Percentiles rank a stretch among this genome's conserved stretches.
These are phyloP conservation scores for Arthromyces matolae DNA, from an alignment of 768 basidiomycete species.

Conservation along the genomic window DNA sequence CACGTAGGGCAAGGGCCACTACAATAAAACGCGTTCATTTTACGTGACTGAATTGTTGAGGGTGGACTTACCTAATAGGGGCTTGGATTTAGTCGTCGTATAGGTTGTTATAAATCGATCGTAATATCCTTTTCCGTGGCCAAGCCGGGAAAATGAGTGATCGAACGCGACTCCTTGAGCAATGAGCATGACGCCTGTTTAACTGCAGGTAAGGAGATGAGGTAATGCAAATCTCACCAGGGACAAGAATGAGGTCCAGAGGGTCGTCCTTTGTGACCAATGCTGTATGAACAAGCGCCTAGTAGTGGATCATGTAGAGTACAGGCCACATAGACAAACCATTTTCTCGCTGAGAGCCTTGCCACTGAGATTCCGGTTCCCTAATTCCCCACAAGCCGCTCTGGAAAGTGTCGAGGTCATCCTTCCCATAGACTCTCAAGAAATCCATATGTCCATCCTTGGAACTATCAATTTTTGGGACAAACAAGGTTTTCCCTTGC, in stretches of 20 bases:
- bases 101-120: constrained; percentile 69
- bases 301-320: not conserved
- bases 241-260: constrained; percentile 65
- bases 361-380: constrained; percentile 51
- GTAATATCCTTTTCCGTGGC: constrained; percentile 84
- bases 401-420: constrained; percentile 57
- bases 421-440: constrained; percentile 52
- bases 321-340: constrained; percentile 35
- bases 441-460: constrained; percentile 59
- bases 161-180: constrained; percentile 82
- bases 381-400: constrained; percentile 72
- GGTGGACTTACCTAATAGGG: constrained; percentile 52
- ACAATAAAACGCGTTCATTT: constrained; percentile 2
- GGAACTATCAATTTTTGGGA: constrained; percentile 54
- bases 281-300: constrained; percentile 26
- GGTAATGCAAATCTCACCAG: too few relatives aligned
- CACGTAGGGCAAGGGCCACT: constrained; percentile 66
- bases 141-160: constrained; percentile 60
- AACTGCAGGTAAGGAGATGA: too few relatives aligned
- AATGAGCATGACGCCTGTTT: too few relatives aligned
- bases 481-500: constrained; percentile 69
- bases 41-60: constrained; percentile 3
- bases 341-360: constrained; percentile 41
- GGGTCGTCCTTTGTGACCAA: constrained; percentile 33
- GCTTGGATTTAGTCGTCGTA: constrained; percentile 37